A percentile compares a stretch with the other conserved stretches of the same genome.
Evolutionary conservation across 768 basidiomycete species (phyloP).

Genomic region (Butyriboletus loyo): DNA sequence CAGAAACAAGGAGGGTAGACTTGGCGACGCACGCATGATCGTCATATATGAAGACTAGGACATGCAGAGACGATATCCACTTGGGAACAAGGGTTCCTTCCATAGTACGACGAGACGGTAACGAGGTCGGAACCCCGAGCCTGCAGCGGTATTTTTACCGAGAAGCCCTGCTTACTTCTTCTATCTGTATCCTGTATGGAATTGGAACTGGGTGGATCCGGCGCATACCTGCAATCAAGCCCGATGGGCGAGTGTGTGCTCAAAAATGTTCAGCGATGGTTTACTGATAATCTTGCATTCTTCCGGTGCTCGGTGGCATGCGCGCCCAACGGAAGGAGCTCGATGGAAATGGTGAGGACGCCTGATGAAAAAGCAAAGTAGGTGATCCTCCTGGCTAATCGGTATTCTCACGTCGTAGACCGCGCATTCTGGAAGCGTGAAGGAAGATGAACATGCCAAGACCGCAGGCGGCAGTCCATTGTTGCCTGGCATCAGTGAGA

Average conservation of each 20-base stretch:
- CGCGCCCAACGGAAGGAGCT: background rate
- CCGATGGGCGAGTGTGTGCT: no score
- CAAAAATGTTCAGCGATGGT: background rate
- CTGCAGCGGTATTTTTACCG: background rate
- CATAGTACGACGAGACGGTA: background rate
- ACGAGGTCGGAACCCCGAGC: background rate
- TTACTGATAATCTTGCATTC: background rate
- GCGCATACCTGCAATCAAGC: background rate
- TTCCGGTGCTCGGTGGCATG: background rate
- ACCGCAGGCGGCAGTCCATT: background rate
- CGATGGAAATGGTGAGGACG: background rate
- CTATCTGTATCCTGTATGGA: background rate
- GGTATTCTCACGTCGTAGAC: conserved; percentile 7
- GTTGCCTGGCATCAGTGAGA: no score
- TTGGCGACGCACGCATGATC: background rate
- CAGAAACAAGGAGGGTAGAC: background rate
- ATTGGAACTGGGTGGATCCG: background rate
- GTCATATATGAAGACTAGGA: background rate
- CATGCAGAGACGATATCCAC: background rate
- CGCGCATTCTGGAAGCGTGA: background rate
- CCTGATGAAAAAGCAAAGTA: background rate
- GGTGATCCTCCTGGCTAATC: background rate
- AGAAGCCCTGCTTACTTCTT: background rate
- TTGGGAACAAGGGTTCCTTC: background rate
- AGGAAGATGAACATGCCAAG: background rate